These are phyloP conservation scores for Reticulascus tulasneorum DNA, from an alignment of 2,329 filamentous ascomycete genomes.

Conservation along the genomic window DNA sequence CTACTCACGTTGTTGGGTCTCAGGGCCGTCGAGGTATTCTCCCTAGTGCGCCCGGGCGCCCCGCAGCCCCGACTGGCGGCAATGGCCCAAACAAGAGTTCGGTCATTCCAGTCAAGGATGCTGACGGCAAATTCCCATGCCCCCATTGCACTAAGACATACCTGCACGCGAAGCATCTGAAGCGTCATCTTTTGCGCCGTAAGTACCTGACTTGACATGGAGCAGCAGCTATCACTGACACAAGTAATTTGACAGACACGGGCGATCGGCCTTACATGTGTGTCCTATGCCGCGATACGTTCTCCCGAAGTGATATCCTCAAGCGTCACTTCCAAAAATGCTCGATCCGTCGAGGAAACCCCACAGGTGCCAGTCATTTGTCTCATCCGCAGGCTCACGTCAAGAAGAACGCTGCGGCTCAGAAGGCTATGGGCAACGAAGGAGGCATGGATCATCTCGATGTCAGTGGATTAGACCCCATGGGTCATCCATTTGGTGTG, in stretches of 20 bases:
- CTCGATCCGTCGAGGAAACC: constrained; percentile 92
- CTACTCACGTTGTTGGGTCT: constrained; percentile 90
- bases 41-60: constrained; percentile 82
- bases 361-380: constrained; percentile 89
- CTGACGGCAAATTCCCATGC: constrained; percentile 96
- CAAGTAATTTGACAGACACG: constrained; percentile 63
- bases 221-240: no score
- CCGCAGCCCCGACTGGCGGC: constrained; percentile 69
- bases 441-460: constrained; percentile 55
- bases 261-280: constrained; percentile 98
- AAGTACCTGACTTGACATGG: constrained; percentile 49
- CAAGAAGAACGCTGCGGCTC: constrained; percentile 66
- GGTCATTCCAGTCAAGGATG: constrained; percentile 88
- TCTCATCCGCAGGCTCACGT: constrained; percentile 88
- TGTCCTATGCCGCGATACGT: constrained; percentile 94
- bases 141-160: constrained; percentile 98
- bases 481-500: constrained; percentile 52
- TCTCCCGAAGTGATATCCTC: constrained; percentile 94
- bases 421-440: constrained; percentile 53
- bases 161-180: constrained; percentile 93
- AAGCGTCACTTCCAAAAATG: constrained; percentile 99
- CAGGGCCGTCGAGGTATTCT: constrained; percentile 89
- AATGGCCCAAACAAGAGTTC: constrained; percentile 70
- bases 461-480: constrained; percentile 58
- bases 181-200: constrained; percentile 94